Conservation (phyloP, 495 filamentous ascomycete genomes). For the Neurospora sp. region DNA sequence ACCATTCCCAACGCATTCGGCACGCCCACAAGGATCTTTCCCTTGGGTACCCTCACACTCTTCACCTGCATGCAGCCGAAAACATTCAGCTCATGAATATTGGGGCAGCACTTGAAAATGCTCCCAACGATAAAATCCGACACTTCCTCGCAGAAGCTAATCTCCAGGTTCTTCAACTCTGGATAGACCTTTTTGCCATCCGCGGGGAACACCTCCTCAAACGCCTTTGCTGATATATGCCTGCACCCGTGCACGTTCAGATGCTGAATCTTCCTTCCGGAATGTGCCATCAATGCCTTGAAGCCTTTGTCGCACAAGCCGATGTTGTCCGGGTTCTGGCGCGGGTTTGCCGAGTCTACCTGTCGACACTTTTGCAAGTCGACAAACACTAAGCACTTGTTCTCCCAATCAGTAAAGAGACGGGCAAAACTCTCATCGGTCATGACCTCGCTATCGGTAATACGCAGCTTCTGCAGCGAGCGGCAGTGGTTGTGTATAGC, state of each 20-base stretch:
- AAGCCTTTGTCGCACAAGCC: constrained; percentile 70
- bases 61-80: constrained; percentile 77
- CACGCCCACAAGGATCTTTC: constrained; percentile 68
- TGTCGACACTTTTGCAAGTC: constrained; percentile 69
- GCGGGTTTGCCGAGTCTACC: constrained; percentile 48
- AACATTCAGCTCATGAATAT: constrained; percentile 59
- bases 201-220: constrained; percentile 57
- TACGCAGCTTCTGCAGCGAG: constrained; percentile 61
- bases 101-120: constrained; percentile 68
- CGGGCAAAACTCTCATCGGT: constrained; percentile 59
- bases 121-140: constrained; percentile 63
- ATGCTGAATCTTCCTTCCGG: constrained; percentile 47
- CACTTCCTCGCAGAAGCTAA: constrained; percentile 66
- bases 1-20: constrained; percentile 54
- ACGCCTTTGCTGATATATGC: constrained; percentile 57
- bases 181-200: constrained; percentile 45
- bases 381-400: constrained; percentile 53
- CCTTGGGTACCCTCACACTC: constrained; percentile 58
- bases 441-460: constrained; percentile 62
- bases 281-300: constrained; percentile 74
- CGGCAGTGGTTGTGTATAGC: constrained; percentile 58
- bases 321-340: constrained; percentile 48
- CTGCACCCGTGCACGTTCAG: constrained; percentile 72
- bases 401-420: constrained; percentile 70
- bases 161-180: constrained; percentile 56